Base-by-base conservation (phyloP, 228 moss, liverwort and hornwort species). In the Sphagnum fallax region DNA sequence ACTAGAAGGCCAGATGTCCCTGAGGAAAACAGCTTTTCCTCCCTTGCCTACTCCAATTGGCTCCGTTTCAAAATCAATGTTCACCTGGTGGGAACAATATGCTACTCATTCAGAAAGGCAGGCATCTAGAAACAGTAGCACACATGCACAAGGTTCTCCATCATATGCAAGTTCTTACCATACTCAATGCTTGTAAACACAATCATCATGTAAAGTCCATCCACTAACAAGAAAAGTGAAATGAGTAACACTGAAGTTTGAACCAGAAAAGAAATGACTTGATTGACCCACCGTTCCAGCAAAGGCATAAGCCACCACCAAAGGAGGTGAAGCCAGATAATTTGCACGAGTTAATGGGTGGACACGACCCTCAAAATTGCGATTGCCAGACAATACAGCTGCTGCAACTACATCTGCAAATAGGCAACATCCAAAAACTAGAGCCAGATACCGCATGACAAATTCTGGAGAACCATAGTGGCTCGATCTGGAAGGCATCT, bases 311-410 rank as follows among this genome's bases (percentile, higher is more conserved):
- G 91, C 89, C 64, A 94, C 94, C 75, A 94, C 94, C 84, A 94
- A 83, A 0, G 94, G 94, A 70, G 94, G 94, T 72, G 94, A 94
- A 52, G 94, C 94, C 71, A 94, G 75, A 72, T 91, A 94, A 59
- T 94, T 94, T 69, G 94, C 94, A 64, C 94, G 91, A 52, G 94
- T 94, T 78, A 94, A 69, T 49, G 94, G 94, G 86, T 94, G 94
- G 61, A 94, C 94, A 74, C 94, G 94, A 69, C 94, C 94, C 78
- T 94, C 94, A 63, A 94, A 94, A 65, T 94, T 94, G 32, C 94
- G 87, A 79, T 94, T 94, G 64, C 94, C 94, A 49, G 94, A 94
- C 15, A 94, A 75, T 51, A 94, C 91, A 52, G 94, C 91, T 15
- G 87, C 69, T 47, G 86, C 91, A 63, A 94, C 81, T 60, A 94